Evolutionary conservation across 2,329 filamentous ascomycete genomes (phyloP), one percentile per base, ranked within the genome.

Genomic region (Fusarium sp.): DNA sequence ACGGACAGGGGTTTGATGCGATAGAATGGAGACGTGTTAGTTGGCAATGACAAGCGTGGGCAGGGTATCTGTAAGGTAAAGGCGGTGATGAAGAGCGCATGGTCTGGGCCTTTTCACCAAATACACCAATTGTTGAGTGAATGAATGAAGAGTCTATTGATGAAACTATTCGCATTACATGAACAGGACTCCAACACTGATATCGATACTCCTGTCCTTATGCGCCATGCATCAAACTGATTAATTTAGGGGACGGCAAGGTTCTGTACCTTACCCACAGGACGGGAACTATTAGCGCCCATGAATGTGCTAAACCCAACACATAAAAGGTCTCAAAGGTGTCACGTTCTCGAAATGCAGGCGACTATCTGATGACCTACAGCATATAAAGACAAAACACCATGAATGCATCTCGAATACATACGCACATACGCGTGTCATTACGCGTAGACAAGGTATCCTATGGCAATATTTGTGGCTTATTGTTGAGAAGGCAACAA

Each of bases 1-100:
- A 65, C 54, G 50, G 26, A 64, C 67, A 70, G 67, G 67, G 67
- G 67, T 54, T 60, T 60, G 53, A 60, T 70, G 66, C 39, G 55
- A 67, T 51, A 21, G 10, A 44, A 69, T 69, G 65, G 65, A 69
- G 60, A 52, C 60, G 50, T 60, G 59, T 55, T 31, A 60, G 65
- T 49, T 71, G 53, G 58, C 67, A 51, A 54, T 71, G 53, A 53
- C 67, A 51, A 54, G 16, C 25, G 45, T 21, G 25, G 28, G 16
- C 34, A 37, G 34, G 18, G 34, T 37, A 30, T 30, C 28, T 30
- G 28, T 30, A 25, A 58, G 48, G 52, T 43, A 57, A 53, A 56
- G 58, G 62, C 62, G 62, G 67, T 70, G 67, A 64, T 69, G 30
- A 42, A 51, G 41, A 64, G 51, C 51, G 26, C 25, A 42, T 64